Base-by-base conservation (phyloP, 2,329 filamentous ascomycete species). In the Annulohypoxylon truncatum region DNA sequence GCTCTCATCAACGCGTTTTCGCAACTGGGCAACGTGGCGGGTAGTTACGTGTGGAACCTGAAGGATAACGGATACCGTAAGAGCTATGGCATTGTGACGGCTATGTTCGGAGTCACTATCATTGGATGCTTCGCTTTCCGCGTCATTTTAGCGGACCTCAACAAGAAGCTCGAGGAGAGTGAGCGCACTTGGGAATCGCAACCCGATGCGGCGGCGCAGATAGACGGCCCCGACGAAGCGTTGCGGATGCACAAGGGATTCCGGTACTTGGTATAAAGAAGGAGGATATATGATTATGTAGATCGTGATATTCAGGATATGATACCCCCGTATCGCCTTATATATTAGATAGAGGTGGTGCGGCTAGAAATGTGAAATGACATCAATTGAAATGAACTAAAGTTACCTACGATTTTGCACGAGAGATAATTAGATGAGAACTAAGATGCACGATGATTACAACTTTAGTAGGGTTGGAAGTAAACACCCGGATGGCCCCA, bases 21-120 rank as follows among this genome's bases (percentile, higher is more conserved):
- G 40, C 86, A 87, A 78, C 79, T 88, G 2, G 85, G 85, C 55
- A 88, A 87, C 72, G 82, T 87, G 0, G 87, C 87, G 0, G 88
- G 88, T 1, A 86, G 83, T 0, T 90, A 90, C 71, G 87, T 90
- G 2, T 90, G 88, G 88, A 79, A 82, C 55, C 80, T 90, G 52
- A 78, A 81, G 22, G 86, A 83, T 0, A 84, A 90, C 66, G 88
- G 88, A 0, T 90, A 83, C 79, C 83, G 88, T 68, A 84, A 87
- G 79, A 89, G 86, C 66, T 90, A 90, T 71, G 88, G 86, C 3
- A 88, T 90, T 61, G 88, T 90, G 4, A 83, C 85, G 12, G 81
- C 86, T 72, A 90, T 90, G 88, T 90, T 89, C 72, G 86, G 85
- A 2, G 71, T 87, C 40, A 86, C 88, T 0, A 83, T 88, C 29